phyloP scores from a whole-genome alignment of 352 stramenopile species.

The Salisapilia sapeloensis region DNA sequence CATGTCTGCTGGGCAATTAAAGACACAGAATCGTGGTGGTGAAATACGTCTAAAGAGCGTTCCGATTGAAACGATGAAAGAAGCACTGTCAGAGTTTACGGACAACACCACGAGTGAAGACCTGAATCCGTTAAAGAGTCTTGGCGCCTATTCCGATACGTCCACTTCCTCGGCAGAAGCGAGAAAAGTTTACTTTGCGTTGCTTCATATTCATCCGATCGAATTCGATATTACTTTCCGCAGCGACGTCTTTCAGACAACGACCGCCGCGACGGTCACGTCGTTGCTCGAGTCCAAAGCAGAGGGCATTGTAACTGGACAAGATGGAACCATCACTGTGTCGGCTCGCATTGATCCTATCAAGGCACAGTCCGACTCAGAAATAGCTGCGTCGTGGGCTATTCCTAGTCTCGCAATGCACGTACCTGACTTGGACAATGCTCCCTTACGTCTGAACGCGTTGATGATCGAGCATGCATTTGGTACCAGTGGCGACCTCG shows the following conservation, averaged over 20 bases:
- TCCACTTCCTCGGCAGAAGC: constrained; percentile 48
- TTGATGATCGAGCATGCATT: constrained; percentile 83
- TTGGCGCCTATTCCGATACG: constrained; percentile 25
- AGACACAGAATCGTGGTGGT: constrained; percentile 44
- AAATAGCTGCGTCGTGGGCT: constrained; percentile 29
- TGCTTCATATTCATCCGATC: constrained; percentile 77
- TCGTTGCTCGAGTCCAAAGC: no score
- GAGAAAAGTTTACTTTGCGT: constrained; percentile 77
- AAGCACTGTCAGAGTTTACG: constrained; percentile 54
- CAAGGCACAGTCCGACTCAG: not conserved
- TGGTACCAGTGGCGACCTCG: constrained; percentile 72
- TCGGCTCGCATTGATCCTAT: not conserved
- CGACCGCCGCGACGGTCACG: no score
- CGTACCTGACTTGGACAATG: constrained; percentile 78
- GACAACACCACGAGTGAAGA: constrained; percentile 67
- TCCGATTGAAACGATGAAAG: constrained; percentile 65
- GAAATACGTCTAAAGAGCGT: constrained; percentile 74
- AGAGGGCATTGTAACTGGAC: no score
- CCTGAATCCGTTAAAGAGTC: constrained; percentile 57
- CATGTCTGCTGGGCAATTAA: constrained; percentile 17
- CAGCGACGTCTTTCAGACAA: constrained; percentile 71
- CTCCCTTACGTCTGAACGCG: constrained; percentile 66
- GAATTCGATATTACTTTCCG: constrained; percentile 81
- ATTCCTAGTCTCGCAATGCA: constrained; percentile 81
- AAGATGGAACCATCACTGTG: no score